Conservation (phyloP, 1,139 yeast species). For the Scheffersomyces lignicola region DNA sequence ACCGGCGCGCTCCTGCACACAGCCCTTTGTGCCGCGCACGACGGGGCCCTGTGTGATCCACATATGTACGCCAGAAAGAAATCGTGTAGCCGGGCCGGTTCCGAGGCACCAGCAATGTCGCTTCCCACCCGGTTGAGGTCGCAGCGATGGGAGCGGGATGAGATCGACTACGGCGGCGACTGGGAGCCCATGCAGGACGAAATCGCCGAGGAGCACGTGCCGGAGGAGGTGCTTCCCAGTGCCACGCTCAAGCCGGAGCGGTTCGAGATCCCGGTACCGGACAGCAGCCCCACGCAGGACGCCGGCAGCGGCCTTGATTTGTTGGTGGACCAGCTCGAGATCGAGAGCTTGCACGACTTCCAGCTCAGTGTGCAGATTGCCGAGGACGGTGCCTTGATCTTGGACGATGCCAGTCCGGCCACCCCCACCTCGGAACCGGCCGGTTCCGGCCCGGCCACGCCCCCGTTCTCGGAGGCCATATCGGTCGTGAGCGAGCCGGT, state of each 20-base stretch:
- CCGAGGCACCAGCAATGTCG: slow-evolving; percentile 15
- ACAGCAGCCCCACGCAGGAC: not conserved
- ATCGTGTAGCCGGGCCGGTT: too few species aligned
- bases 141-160: slow-evolving; percentile 19
- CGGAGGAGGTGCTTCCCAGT: slow-evolving; percentile 1
- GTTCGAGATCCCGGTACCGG: not conserved
- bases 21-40: slow-evolving; percentile 60
- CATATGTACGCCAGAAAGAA: too few species aligned
- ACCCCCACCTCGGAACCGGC: not conserved
- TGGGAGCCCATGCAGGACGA: slow-evolving; percentile 10
- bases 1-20: slow-evolving; percentile 64
- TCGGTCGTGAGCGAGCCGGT: slow-evolving; percentile 1
- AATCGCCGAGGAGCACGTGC: slow-evolving; percentile 8
- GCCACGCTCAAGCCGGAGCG: slow-evolving; percentile 1
- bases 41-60: too few species aligned
- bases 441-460: not conserved
- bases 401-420: not conserved
- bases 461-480: not conserved
- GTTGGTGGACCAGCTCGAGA: slow-evolving; percentile 1
- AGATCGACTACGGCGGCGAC: slow-evolving; percentile 28
- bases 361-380: not conserved
- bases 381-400: slow-evolving; percentile 3
- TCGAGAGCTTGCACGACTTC: slow-evolving; percentile 4
- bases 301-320: not conserved
- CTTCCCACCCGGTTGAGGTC: slow-evolving; percentile 2